A percentile compares a stretch with the other conserved stretches of the same genome.
phyloP scores from a whole-genome alignment of 225 moss, liverwort and hornwort genomes.

The Anthoceros angustus region DNA sequence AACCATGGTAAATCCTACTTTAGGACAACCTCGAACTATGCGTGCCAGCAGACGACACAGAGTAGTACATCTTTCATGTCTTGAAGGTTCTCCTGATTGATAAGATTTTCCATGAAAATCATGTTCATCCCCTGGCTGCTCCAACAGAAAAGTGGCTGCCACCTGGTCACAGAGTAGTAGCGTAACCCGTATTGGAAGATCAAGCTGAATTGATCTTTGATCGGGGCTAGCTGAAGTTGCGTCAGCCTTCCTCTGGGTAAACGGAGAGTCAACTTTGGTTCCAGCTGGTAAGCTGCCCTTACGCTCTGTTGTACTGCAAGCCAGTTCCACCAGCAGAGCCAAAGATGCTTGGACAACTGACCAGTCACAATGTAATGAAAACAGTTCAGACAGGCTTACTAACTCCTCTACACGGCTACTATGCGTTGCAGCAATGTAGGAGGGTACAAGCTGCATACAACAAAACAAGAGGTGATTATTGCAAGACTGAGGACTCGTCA shows the following conservation, averaged over 20 bases:
- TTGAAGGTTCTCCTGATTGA: background rate
- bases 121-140: background rate
- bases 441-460: constrained; percentile 43
- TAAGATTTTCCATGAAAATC: background rate
- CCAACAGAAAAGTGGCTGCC: constrained; percentile 31
- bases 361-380: constrained; percentile 37
- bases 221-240: constrained; percentile 5
- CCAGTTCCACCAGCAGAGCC: constrained; percentile 47
- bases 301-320: constrained; percentile 24
- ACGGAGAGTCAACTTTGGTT: constrained; percentile 8
- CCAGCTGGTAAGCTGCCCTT: constrained; percentile 12
- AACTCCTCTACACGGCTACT: constrained; percentile 32
- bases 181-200: constrained; percentile 48
- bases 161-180: constrained; percentile 77
- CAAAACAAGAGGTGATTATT: too few species aligned
- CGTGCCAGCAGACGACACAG: constrained; percentile 16
- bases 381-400: constrained; percentile 43
- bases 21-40: constrained; percentile 22
- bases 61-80: background rate
- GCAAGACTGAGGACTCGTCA: too few species aligned
- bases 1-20: constrained; percentile 20
- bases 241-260: constrained; percentile 6
- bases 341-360: constrained; percentile 49
- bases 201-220: constrained; percentile 12
- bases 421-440: constrained; percentile 28